Evolutionary conservation across 768 basidiomycete genomes (phyloP), one percentile per base, ranked within the genome.

Genomic region (Dioszegia crocea): DNA sequence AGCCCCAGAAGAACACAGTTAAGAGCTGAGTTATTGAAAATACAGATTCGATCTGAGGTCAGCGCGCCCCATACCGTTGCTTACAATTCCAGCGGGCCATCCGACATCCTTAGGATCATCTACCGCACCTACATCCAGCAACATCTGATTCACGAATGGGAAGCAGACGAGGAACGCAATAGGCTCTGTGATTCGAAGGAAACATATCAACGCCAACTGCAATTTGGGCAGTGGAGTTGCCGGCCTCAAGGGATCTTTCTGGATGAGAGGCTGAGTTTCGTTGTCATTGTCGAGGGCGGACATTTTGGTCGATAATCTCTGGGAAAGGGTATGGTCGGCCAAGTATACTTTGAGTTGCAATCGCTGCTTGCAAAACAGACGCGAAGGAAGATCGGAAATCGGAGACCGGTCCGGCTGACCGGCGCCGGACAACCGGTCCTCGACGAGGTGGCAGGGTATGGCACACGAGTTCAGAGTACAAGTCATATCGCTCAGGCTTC

Each of bases 111-210:
- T 62, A 1, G 64, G 62, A 48, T 66, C 64, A 4, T 62, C 51
- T n/a, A 62, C 70, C 10, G 57, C 65, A 0, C 65, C 65, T 26
- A 68, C 23, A 29, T 71, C 65, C 17, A 71, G 30, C 30, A 71
- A 41, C 70, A 71, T 71, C 55, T 71, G 67, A 36, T 71, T 68
- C 64, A 71, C 60, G 54, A 66, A 71, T 14, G 70, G 70, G 59
- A 71, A 71, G 41, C 47, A 60, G 31, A 68, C 55, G 49, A 64
- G 59, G 57, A 68, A 58, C 53, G 61, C 51, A 49, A 71, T 65
- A 14, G 70, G 70, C 24, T 71, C 70, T 8, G 64, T 62, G 1
- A 64, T 59, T 14, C 70, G 48, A 21, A 71, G 54, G 48, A 71
- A 65, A 48, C 60, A 71, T 31, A 67, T 56, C 16, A 71, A 53